Evolutionary conservation across 495 filamentous ascomycete genomes (phyloP).

Genomic region (Tuber brumale): DNA sequence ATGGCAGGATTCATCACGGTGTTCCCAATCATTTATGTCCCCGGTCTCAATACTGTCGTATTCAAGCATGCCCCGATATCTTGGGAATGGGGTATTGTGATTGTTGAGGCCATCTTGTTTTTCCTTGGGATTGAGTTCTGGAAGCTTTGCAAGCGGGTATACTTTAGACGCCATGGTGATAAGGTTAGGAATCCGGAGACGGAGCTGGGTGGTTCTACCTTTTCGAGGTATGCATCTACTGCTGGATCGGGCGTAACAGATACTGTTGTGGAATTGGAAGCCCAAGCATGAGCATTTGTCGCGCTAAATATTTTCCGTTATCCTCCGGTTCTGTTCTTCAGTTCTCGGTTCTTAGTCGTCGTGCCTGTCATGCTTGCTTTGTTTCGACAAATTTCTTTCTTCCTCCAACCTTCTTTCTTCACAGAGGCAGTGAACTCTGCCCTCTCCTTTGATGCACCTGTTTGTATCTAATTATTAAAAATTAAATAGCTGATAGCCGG

Average conservation of each 20-base stretch:
- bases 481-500: not conserved
- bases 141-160: conserved; percentile 60
- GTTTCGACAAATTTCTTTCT: not conserved
- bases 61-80: conserved; percentile 65
- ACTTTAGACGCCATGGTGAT: conserved; percentile 40
- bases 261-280: not conserved
- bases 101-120: conserved; percentile 57
- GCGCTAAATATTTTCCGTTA: not conserved
- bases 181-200: conserved; percentile 39
- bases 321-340: not conserved
- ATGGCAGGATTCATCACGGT: conserved; percentile 62
- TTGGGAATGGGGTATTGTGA: conserved; percentile 66
- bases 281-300: not conserved
- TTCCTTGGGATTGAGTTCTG: conserved; percentile 59
- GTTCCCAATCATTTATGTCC: conserved; percentile 67
- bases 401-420: not conserved
- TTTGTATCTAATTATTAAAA: not conserved
- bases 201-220: conserved; percentile 34
- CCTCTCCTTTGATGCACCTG: not conserved
- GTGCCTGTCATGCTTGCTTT: not conserved
- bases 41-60: conserved; percentile 60
- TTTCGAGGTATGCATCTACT: conserved; percentile 18
- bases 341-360: not conserved
- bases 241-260: not conserved
- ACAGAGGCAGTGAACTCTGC: not conserved